A percentile compares a stretch with the other conserved stretches of the same genome.
Conservation (phyloP, 129 eudicot genomes). For the Flaveria robusta region DNA sequence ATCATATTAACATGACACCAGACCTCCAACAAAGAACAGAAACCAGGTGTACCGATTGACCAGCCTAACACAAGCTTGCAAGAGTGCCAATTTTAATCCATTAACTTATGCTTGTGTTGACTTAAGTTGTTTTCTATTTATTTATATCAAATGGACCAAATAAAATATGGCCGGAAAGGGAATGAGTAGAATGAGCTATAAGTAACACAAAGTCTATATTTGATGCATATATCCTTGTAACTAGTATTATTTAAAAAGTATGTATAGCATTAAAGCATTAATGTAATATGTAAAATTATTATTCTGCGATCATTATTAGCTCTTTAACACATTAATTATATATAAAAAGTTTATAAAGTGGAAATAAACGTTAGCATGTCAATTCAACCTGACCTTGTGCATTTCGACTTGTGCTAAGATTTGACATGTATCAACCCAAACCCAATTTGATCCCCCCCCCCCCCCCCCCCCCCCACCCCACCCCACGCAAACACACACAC, state of each 20-base stretch:
- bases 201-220: background rate
- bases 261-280: background rate
- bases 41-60: background rate
- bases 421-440: background rate
- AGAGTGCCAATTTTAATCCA: background rate
- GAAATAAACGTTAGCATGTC: background rate
- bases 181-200: background rate
- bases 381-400: background rate
- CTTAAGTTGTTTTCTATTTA: background rate
- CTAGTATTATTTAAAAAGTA: background rate
- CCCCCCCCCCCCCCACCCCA: too few relatives aligned
- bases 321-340: background rate
- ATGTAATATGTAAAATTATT: background rate
- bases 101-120: background rate
- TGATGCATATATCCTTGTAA: background rate
- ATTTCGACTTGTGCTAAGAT: background rate
- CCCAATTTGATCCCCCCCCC: background rate
- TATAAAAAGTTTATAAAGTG: background rate
- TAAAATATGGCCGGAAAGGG: background rate
- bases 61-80: background rate
- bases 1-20: constrained; percentile 9
- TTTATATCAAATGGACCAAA: background rate
- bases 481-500: too few relatives aligned
- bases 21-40: constrained; percentile 2
- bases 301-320: background rate